Percentiles rank a stretch among this genome's conserved stretches.
phyloP scores from a whole-genome alignment of 257 asterid species.

The Euphrasia confusa region DNA sequence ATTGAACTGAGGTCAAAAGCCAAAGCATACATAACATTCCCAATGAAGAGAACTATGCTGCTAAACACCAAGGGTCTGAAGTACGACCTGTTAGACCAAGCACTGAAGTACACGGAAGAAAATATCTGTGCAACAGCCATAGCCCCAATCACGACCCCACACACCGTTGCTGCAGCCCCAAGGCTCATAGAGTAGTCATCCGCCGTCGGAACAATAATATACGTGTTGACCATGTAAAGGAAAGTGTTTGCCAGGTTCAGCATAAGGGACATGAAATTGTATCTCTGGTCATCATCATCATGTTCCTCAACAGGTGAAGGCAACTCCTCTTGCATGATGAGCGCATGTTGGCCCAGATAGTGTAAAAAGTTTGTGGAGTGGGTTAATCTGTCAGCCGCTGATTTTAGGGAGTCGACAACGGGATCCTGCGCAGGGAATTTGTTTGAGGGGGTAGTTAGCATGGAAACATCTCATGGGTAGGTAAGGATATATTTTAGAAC shows the following conservation, averaged over 20 bases:
- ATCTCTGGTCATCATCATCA: constrained; percentile 69
- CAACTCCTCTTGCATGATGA: constrained; percentile 91
- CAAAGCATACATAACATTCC: constrained; percentile 78
- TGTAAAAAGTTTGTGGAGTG: constrained; percentile 84
- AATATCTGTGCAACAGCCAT: constrained; percentile 99
- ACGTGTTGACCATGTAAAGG: constrained; percentile 96
- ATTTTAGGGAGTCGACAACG: constrained; percentile 67
- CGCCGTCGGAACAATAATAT: constrained; percentile 96
- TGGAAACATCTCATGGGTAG: constrained; percentile 8
- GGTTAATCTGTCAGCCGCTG: constrained; percentile 83
- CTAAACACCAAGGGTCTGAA: constrained; percentile 86
- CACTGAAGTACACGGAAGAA: constrained; percentile 97
- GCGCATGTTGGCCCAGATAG: constrained; percentile 95
- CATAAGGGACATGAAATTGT: constrained; percentile 87
- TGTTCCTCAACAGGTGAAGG: constrained; percentile 62
- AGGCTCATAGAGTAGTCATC: constrained; percentile 97
- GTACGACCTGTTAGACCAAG: constrained; percentile 98
- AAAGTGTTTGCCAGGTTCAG: constrained; percentile 92
- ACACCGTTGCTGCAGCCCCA: constrained; percentile 97
- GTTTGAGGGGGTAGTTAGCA: constrained; percentile 21
- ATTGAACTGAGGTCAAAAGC: constrained; percentile 81
- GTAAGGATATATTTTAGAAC: constrained; percentile 13
- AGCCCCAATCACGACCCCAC: constrained; percentile 94
- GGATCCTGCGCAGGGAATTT: constrained; percentile 65
- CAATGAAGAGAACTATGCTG: constrained; percentile 73